Evolutionary conservation across 2,329 filamentous ascomycete genomes (phyloP).

Genomic region (Pseudogymnoascus destructans): DNA sequence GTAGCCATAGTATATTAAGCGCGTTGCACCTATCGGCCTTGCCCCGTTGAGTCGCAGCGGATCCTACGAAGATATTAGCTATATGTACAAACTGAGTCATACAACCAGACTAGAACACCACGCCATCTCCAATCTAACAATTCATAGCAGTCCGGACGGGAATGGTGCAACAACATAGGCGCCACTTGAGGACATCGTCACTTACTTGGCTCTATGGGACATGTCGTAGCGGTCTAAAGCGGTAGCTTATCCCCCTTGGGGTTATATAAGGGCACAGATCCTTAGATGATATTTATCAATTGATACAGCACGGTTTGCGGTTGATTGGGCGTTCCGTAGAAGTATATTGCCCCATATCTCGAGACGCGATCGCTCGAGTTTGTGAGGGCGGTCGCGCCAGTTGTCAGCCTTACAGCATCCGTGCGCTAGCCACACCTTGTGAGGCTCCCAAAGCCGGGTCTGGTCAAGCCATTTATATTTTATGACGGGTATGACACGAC

Average conservation of each 20-base stretch:
- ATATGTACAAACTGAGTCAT: background rate
- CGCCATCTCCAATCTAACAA: background rate
- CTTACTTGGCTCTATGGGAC: constrained; percentile 7
- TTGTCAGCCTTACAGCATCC: constrained; percentile 7
- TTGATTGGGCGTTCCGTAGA: background rate
- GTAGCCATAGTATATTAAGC: constrained; percentile 21
- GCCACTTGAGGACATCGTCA: background rate
- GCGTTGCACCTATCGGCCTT: constrained; percentile 23
- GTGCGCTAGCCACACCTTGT: constrained; percentile 1
- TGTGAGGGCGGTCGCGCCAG: constrained; percentile 5
- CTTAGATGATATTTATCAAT: constrained; percentile 4
- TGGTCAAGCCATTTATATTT: background rate
- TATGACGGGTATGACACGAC: background rate
- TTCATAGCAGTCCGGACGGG: background rate
- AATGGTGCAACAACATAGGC: background rate
- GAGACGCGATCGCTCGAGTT: constrained; percentile 5
- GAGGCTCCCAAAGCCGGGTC: constrained; percentile 6
- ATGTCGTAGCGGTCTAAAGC: constrained; percentile 8
- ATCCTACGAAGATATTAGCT: constrained; percentile 19
- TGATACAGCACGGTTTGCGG: background rate
- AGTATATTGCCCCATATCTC: constrained; percentile 2
- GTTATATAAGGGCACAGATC: constrained; percentile 4
- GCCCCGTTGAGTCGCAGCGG: constrained; percentile 23
- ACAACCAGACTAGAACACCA: background rate
- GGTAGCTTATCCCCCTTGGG: constrained; percentile 7